These are phyloP conservation scores for Penicillium sp. DNA, from an alignment of 2,329 filamentous ascomycete genomes.

Conservation along the genomic window DNA sequence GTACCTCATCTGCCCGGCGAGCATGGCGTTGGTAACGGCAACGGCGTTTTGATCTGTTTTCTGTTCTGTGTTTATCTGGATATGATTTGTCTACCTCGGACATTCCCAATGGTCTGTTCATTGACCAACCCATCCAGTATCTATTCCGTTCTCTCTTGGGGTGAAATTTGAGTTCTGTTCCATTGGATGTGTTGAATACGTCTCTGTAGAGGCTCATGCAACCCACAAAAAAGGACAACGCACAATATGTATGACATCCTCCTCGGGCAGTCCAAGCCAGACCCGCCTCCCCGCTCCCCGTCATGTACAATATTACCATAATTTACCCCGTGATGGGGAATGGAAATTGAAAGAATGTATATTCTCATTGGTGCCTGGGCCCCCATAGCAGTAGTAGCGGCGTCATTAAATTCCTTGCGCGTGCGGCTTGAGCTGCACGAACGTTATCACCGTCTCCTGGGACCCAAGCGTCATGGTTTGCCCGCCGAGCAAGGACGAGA, in stretches of 20 bases:
- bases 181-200: neutral
- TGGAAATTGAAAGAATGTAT: neutral
- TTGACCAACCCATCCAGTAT: neutral
- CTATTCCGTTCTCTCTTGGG: neutral
- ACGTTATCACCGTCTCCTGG: neutral
- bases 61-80: constrained; percentile 7
- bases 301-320: neutral
- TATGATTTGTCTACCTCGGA: constrained; percentile 1
- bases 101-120: neutral
- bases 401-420: neutral
- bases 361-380: neutral
- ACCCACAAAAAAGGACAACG: neutral
- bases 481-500: neutral
- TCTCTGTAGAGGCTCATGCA: neutral
- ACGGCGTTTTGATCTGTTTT: constrained; percentile 14
- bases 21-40: constrained; percentile 27
- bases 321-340: neutral
- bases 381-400: neutral
- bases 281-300: neutral
- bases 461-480: neutral
- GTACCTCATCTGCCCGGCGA: constrained; percentile 21
- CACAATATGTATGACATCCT: neutral
- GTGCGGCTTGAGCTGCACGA: neutral
- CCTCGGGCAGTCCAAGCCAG: neutral
- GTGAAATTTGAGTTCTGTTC: neutral